These are phyloP conservation scores for Sphagnurus paluster DNA, from an alignment of 1,284 basidiomycete species.

Conservation along the genomic window DNA sequence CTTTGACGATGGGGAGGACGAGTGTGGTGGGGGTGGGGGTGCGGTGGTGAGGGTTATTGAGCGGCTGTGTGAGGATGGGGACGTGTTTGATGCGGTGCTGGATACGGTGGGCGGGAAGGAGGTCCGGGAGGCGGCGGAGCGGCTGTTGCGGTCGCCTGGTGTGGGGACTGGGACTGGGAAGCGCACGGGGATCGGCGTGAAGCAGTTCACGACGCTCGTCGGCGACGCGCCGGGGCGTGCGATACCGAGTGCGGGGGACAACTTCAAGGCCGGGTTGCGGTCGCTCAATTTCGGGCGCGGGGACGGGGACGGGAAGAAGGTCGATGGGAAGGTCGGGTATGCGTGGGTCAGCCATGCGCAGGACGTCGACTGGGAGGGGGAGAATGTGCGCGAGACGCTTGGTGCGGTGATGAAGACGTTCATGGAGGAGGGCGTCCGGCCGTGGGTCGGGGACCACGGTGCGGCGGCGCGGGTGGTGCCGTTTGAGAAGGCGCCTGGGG, in stretches of 20 bases:
- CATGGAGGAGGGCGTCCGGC: slow-evolving; percentile 42
- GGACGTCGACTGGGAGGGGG: slow-evolving; percentile 80
- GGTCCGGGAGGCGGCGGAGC: slow-evolving; percentile 71
- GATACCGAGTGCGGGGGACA: slow-evolving; percentile 68
- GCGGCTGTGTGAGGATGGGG: slow-evolving; percentile 51
- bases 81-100: slow-evolving; percentile 75
- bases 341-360: slow-evolving; percentile 73
- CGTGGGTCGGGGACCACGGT: slow-evolving; percentile 33
- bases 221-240: slow-evolving; percentile 64
- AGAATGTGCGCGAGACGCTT: slow-evolving; percentile 66
- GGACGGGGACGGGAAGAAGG: slow-evolving; percentile 24
- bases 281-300: slow-evolving; percentile 55
- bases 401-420: slow-evolving; percentile 56
- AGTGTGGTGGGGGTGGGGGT: slow-evolving; percentile 31
- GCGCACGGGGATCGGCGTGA: slow-evolving; percentile 19
- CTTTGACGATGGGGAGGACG: slow-evolving; percentile 45
- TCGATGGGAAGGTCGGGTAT: slow-evolving; percentile 56
- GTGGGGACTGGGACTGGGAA: slow-evolving; percentile 20
- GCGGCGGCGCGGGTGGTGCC: slow-evolving; percentile 26
- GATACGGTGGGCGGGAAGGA: slow-evolving; percentile 79
- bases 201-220: slow-evolving; percentile 75
- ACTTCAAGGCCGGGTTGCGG: slow-evolving; percentile 69
- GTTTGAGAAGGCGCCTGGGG: slow-evolving; percentile 34
- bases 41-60: slow-evolving; percentile 56
- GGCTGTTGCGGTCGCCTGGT: slow-evolving; percentile 48